phyloP scores from a whole-genome alignment of 2,329 filamentous ascomycete genomes.

The Aureobasidium subglaciale region DNA sequence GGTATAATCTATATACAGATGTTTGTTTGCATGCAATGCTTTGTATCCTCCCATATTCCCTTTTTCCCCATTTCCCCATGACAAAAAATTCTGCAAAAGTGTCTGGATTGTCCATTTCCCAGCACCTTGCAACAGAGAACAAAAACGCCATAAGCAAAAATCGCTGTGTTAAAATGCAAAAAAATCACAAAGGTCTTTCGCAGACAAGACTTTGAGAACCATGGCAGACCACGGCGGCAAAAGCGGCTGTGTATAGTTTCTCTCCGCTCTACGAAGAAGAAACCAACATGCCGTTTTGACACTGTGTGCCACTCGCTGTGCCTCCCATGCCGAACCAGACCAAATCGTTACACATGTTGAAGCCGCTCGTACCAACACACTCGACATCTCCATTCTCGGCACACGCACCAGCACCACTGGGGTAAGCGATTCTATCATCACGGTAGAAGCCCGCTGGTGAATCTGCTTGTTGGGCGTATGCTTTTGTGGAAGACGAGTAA shows the following conservation, averaged over 20 bases:
- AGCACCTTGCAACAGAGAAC: neutral
- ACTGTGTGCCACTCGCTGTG: conserved; percentile 26
- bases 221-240: neutral
- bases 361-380: conserved; percentile 25
- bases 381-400: conserved; percentile 21
- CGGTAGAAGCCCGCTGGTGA: conserved; percentile 24
- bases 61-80: neutral
- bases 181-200: neutral
- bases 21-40: neutral
- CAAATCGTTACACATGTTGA: conserved; percentile 27
- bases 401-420: conserved; percentile 24
- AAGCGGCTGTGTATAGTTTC: neutral
- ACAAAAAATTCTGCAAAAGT: too few species aligned
- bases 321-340: conserved; percentile 28
- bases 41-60: neutral
- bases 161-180: neutral
- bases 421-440: conserved; percentile 28
- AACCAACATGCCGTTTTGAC: conserved; percentile 24
- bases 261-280: conserved; percentile 9
- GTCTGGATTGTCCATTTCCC: neutral
- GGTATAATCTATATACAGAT: conserved; percentile 12
- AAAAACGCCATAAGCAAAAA: neutral
- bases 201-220: neutral
- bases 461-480: conserved; percentile 24
- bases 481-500: conserved; percentile 18